Evolutionary conservation across 805 yeast species (phyloP).

Genomic region (Ogataea wickerhamii): DNA sequence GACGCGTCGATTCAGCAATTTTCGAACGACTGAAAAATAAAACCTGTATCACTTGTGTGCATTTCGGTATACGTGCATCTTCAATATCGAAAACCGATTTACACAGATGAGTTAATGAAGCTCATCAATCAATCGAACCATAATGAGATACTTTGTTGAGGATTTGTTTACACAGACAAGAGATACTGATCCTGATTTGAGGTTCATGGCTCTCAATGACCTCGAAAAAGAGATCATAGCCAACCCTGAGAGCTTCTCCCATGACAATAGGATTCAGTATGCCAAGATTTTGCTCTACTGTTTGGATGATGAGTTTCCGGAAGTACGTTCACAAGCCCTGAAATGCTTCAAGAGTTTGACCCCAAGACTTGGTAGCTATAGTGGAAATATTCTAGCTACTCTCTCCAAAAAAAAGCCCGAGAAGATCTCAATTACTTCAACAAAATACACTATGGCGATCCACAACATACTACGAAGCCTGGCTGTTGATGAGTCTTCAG

Average conservation of each 20-base stretch:
- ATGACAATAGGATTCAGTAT: slow-evolving; percentile 32
- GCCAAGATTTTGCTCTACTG: slow-evolving; percentile 25
- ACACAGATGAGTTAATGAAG: too few relatives aligned
- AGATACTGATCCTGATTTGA: slow-evolving; percentile 74
- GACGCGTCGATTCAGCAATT: too few relatives aligned
- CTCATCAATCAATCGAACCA: too few relatives aligned
- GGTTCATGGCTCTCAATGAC: slow-evolving; percentile 84
- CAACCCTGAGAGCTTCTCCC: slow-evolving; percentile 38
- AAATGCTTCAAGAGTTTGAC: slow-evolving; percentile 42
- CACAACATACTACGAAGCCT: slow-evolving; percentile 39
- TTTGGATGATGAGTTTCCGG: slow-evolving; percentile 60
- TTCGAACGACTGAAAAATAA: too few relatives aligned
- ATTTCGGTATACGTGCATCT: too few relatives aligned
- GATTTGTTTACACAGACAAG: slow-evolving; percentile 42
- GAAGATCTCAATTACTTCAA: slow-evolving; percentile 38
- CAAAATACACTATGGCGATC: slow-evolving; percentile 52
- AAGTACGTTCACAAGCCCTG: slow-evolving; percentile 73
- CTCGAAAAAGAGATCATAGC: slow-evolving; percentile 42
- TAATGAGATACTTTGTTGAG: slow-evolving; percentile 26
- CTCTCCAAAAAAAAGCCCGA: slow-evolving; percentile 25
- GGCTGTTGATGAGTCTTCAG: slow-evolving; percentile 19
- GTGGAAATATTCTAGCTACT: slow-evolving; percentile 30
- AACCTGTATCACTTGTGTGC: too few relatives aligned
- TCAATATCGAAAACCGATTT: too few relatives aligned
- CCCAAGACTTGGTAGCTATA: slow-evolving; percentile 34